Percentiles rank a stretch among this genome's conserved stretches.
These are phyloP conservation scores for Gautieria morchelliformis DNA, from an alignment of 768 basidiomycete species.

Conservation along the genomic window DNA sequence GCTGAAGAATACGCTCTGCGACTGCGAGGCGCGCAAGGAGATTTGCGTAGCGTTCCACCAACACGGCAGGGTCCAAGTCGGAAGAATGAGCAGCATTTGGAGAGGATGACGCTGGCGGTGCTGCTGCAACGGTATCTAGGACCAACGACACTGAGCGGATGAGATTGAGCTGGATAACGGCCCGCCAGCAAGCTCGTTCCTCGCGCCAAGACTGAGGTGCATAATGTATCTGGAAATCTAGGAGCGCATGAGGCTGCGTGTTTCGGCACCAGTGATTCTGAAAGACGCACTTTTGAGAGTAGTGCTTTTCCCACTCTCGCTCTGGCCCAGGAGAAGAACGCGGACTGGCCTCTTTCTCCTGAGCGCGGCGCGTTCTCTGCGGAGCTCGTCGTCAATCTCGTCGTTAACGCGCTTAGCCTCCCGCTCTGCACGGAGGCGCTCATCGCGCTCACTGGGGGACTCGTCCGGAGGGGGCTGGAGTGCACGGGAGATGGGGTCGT, in stretches of 20 bases:
- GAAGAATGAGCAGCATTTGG: constrained; percentile 12
- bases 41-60: not conserved
- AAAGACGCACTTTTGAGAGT: constrained; percentile 40
- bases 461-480: constrained; percentile 50
- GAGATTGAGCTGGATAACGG: constrained; percentile 61
- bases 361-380: constrained; percentile 33
- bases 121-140: constrained; percentile 29
- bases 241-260: not conserved
- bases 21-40: not conserved
- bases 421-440: constrained; percentile 33
- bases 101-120: constrained; percentile 18
- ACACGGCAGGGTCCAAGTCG: not conserved
- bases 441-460: constrained; percentile 31
- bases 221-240: constrained; percentile 50
- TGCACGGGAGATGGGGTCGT: constrained; percentile 53
- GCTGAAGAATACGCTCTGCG: constrained; percentile 1
- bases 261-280: not conserved
- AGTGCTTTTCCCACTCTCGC: constrained; percentile 61
- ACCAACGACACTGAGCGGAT: constrained; percentile 42
- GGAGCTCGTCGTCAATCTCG: constrained; percentile 41
- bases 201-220: constrained; percentile 48
- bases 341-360: constrained; percentile 33
- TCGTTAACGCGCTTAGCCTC: constrained; percentile 46
- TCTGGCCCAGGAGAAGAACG: constrained; percentile 56
- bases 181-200: constrained; percentile 52